Evolutionary conservation across 495 filamentous ascomycete genomes (phyloP), one percentile per base, ranked within the genome.

Genomic region (Tuber aestivum): DNA sequence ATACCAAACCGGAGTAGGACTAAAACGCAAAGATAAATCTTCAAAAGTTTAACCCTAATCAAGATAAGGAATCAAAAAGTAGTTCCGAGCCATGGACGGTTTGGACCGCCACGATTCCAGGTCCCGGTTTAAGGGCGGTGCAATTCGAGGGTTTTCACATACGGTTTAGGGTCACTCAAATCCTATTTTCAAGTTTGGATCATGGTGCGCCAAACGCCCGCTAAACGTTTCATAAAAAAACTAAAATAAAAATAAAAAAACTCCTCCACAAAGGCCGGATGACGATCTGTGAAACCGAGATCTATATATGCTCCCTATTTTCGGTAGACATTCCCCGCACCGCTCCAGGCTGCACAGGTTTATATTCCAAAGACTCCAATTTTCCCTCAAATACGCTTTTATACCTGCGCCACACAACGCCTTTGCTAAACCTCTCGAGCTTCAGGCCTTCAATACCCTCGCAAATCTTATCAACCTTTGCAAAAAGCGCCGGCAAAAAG

Each of bases 401-500:
- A 20, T 16, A 35, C 32, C 14, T 65, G 27, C 32, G 14, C 27
- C 27, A 65, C 32, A 65, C 56, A 65, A 65, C 56, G 1, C 56
- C 56, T 18, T 65, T 65, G 35, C 27, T 35, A 35, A 65, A 65
- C 56, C 56, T 65, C 27, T 65, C 56, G 6, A 65, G 27, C 6
- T 37, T 72, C 12, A 79, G 37, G 32, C 70, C 77, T 27, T 48
- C 45, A 56, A 79, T 69, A 21, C n/a, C 23, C 5, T 56, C 16
- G 12, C 69, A 18, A 44, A 45, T 41, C 20, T 65, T 48, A 7
- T 10, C 5, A 45, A 79, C 42, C 38, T 79, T 72, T 18, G 32
- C 0, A 6, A 32, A 40, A 48, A 79, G 78, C 16, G 70, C 69
- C 12, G 78, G 78, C 45, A 79, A 68, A 38, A 75, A 75, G 27